Conservation (phyloP, 1,284 basidiomycete genomes). For the Irpex sp. region DNA sequence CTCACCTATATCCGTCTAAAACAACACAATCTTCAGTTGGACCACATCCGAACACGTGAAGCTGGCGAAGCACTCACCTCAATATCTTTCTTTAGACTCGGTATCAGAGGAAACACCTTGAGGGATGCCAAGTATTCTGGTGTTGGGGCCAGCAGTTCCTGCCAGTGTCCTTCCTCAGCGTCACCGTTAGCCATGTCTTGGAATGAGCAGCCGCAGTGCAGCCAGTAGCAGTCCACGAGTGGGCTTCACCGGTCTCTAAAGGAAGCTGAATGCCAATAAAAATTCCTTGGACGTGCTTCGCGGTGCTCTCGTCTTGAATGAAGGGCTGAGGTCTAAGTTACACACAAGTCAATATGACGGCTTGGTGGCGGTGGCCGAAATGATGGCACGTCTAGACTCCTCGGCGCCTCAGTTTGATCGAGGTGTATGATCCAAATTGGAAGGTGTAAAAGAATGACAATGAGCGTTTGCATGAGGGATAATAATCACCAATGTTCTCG, state of each 20-base stretch:
- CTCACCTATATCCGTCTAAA: constrained; percentile 45
- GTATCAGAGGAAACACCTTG: constrained; percentile 75
- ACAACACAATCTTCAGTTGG: not conserved
- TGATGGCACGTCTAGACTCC: not conserved
- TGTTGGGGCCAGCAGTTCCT: constrained; percentile 46
- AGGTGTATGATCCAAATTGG: not conserved
- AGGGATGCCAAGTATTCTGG: constrained; percentile 55
- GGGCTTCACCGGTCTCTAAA: too few species aligned
- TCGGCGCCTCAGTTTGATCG: not conserved
- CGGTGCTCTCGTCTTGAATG: too few species aligned
- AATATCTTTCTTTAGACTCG: constrained; percentile 64
- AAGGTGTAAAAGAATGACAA: not conserved
- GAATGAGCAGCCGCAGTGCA: not conserved
- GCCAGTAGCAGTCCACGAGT: too few species aligned
- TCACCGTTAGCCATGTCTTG: not conserved
- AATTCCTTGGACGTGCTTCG: too few species aligned
- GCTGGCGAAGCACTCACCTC: constrained; percentile 41
- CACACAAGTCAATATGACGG: too few species aligned
- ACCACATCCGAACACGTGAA: not conserved
- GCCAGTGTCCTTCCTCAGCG: constrained; percentile 26
- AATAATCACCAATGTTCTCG: too few species aligned
- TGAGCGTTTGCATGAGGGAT: too few species aligned
- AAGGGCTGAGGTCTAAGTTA: too few species aligned
- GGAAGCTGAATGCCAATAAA: too few species aligned
- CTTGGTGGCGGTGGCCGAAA: too few species aligned